Base-by-base conservation (phyloP, 352 stramenopile species). In the Phytophthora vignae region DNA sequence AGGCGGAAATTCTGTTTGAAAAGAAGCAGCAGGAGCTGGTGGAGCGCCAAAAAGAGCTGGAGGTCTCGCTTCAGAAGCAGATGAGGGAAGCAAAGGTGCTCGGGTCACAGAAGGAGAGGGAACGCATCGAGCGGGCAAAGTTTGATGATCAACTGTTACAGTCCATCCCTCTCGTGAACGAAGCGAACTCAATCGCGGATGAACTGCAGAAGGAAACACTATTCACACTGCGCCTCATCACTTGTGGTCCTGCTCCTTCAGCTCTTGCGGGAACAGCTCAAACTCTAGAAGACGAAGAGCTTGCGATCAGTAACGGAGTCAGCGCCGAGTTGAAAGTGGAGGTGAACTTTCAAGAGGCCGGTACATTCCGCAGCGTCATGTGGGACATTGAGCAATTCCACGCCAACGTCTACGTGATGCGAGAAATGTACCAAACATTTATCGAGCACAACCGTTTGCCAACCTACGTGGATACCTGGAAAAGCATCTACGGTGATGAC, bases 371-470 rank as follows among this genome's bases (percentile, higher is more conserved):
- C 11, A 90, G 79, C 19, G 87, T 90, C 12, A 77, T 94, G 64
- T 96, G 90, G 89, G 75, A 90, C 49, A 77, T 94, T 8, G 89
- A 97, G 0, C 82, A 88, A 60, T 97, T 97, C 59, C 77, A 94
- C 25, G 67, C 84, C 36, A 90, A 83, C 19, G 65, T 97, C 17
- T 96, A 93, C 58, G 66, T 82, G 12, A 97, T 97, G 91, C 83
- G 90, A 12, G 90, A 96, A 64, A 92, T 97, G 77, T 97, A 97
- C 57, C 88, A 96, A 60, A 80, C 88, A 8, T 95, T 95, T 48
- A 92, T 96, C 49, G 82, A 91, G 56, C 84, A 88, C 58, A 92
- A 83, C 21, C 85, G 90, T 8, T 67, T 81, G 7, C 27, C 88
- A 19, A 27, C 64, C 1, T 78, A 78, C 42, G 60, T 76, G 15